Base-by-base conservation (phyloP, 2,329 filamentous ascomycete species). In the Alternaria sp. region DNA sequence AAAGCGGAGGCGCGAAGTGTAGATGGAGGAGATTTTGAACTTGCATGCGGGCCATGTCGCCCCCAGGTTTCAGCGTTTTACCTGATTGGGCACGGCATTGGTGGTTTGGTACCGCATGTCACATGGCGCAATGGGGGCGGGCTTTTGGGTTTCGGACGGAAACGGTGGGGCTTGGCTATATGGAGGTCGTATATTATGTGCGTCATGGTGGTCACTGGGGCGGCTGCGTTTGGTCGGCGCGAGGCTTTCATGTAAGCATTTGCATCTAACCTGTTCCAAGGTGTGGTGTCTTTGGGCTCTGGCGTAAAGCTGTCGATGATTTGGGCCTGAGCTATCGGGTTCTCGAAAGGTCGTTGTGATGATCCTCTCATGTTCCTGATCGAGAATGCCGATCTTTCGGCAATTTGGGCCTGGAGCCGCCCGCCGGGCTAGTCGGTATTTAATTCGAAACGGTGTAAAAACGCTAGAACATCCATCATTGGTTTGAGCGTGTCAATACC, bases 41-140 rank as follows among this genome's bases (percentile, higher is more conserved):
- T 51, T 51, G 56, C 40, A 59, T 50, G 46, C 7, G 12, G 12
- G 30, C 30, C 30, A 32, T 32, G 30, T 32, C 30, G 12, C 57
- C 65, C 64, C 64, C 68, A 70, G 61, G 57, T 59, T 65, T 67
- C 67, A 19, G 69, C 64, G 50, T 63, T 64, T 67, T 70, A 21
- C 71, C 63, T 21, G 12, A 71, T 70, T 59, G 17, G 56, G 59
- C 54, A 63, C 62, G 67, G 68, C 53, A 69, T 55, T 67, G 32
- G 53, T 30, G 61, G 25, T 46, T 45, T 36, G 59, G 59, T 55
- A 53, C 62, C 61, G 59, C n/a, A 59, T 66, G 56, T 67, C 67
- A 65, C 70, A 71, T 68, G 64, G 45, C 45, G 45, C 45, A 6
- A 25, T 47, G 45, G 2, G 36, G 4, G 36, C 9, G 36, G 36